phyloP scores from a whole-genome alignment of 352 stramenopile genomes.

The Phytophthora chlamydospora region DNA sequence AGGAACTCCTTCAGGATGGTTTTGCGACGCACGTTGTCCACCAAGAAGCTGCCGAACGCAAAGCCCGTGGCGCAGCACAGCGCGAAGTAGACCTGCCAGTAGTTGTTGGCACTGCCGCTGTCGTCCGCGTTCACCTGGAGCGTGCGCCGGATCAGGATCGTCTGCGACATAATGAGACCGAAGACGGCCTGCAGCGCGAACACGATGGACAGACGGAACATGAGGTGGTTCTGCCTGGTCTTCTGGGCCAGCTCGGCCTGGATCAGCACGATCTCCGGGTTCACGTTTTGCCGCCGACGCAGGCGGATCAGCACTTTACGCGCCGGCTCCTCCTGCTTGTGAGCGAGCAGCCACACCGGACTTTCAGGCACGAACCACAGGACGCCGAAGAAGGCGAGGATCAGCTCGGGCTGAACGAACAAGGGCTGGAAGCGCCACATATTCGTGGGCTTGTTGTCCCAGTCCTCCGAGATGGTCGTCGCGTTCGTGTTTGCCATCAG shows the following conservation, averaged over 20 bases:
- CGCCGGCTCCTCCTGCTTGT: slow-evolving; percentile 63
- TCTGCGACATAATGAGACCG: slow-evolving; percentile 71
- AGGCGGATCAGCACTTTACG: slow-evolving; percentile 59
- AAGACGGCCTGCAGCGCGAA: slow-evolving; percentile 68
- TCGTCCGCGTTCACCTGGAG: slow-evolving; percentile 40
- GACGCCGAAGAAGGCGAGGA: slow-evolving; percentile 59
- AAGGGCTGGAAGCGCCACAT: slow-evolving; percentile 72
- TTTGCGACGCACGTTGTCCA: slow-evolving; percentile 88
- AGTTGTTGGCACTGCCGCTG: slow-evolving; percentile 37
- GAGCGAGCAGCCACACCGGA: slow-evolving; percentile 73
- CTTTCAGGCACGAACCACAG: slow-evolving; percentile 82
- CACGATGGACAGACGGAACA: slow-evolving; percentile 70
- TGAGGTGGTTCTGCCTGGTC: slow-evolving; percentile 55
- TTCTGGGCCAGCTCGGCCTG: slow-evolving; percentile 60
- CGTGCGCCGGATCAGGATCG: slow-evolving; percentile 54
- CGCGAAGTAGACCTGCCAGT: slow-evolving; percentile 64
- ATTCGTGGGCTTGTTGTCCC: slow-evolving; percentile 49
- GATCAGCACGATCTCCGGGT: slow-evolving; percentile 59
- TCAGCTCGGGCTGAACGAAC: slow-evolving; percentile 62
- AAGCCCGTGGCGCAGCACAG: slow-evolving; percentile 56
- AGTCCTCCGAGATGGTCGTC: slow-evolving; percentile 41
- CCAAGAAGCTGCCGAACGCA: slow-evolving; percentile 76
- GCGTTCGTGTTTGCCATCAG: slow-evolving; percentile 64
- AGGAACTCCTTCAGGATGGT: slow-evolving; percentile 91
- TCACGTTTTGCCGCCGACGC: slow-evolving; percentile 73